Percentiles rank a stretch among this genome's conserved stretches.
Evolutionary conservation across 2,329 filamentous ascomycete genomes (phyloP).

Genomic region (Fusarium liriodendri): DNA sequence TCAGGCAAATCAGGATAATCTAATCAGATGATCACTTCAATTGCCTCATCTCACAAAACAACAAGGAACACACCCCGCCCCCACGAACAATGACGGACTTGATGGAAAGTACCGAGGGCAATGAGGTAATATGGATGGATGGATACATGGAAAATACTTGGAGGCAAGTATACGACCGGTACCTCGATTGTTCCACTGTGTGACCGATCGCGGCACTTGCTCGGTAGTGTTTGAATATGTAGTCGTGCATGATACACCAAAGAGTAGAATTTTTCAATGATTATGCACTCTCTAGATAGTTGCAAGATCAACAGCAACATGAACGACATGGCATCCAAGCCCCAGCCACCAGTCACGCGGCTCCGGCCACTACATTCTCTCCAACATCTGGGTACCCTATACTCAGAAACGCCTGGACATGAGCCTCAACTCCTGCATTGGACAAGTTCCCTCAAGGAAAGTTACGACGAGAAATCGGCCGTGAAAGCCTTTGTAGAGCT

Average conservation of each 20-base stretch:
- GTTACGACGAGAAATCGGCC: not conserved
- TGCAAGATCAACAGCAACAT: constrained; percentile 2
- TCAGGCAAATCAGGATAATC: not conserved
- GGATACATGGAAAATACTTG: not conserved
- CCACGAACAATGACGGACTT: not conserved
- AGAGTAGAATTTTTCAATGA: not conserved
- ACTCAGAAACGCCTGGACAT: not conserved
- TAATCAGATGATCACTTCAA: not conserved
- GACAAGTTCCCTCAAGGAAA: not conserved
- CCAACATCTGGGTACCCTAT: not conserved
- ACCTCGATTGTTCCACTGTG: not conserved
- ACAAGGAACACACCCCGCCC: not conserved
- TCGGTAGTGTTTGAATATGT: not conserved
- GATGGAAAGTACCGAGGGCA: not conserved
- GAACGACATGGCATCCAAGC: not conserved
- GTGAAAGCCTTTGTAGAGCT: constrained; percentile 11
- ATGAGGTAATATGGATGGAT: not conserved
- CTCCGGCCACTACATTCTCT: constrained; percentile 22
- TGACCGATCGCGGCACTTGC: not conserved
- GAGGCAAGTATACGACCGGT: not conserved
- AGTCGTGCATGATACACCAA: not conserved
- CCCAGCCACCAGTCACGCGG: constrained; percentile 18
- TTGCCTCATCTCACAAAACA: not conserved
- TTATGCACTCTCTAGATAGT: not conserved
- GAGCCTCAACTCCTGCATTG: not conserved